Base-by-base conservation (phyloP, 495 filamentous ascomycete species). In the Hyphodiscus hymeniophilus region DNA sequence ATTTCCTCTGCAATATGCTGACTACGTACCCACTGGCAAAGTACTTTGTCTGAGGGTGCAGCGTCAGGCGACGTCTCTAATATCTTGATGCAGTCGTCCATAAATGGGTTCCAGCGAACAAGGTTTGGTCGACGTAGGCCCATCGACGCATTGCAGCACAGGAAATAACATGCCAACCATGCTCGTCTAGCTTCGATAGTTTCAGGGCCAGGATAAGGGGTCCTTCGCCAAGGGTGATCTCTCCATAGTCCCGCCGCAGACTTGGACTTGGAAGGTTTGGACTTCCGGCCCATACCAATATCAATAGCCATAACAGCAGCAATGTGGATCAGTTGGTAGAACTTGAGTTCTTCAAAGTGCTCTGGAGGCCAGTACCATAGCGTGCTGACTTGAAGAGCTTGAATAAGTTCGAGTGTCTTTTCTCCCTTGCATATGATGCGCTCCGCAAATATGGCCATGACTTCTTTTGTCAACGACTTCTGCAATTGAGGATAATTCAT, bases 291-390 rank as follows among this genome's bases (percentile, higher is more conserved):
- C 24, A 97, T 74, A 0, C 89, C 90, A 33, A 96, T 73, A 59
- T 98, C 92, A 55, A 96, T 80, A 11, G 81, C 86, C 79, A 96
- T 84, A 31, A 85, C 70, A 26, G 87, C 84, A 6, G 89, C 87
- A 42, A 90, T 76, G 57, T 95, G 86, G 21, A 87, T 80, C 44
- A 94, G 70, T 64, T 91, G 86, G 62, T 94, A 94, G 60, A 91
- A 95, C 58, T 92, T 94, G 53, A 92, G 73, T 64, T 95, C 86
- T 48, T 94, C 88, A 40, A 81, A 84, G 45, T 82, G 73, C 44
- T 90, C 83, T 1, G 89, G 88, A 15, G 87, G 85, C 53, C 77
- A 81, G 55, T 95, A 95, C 85, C 87, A 95, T 20, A 84, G 72
- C 13, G 77, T 76, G 21, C 71, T 68, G 17, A 95, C 66, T 28